Conservation (phyloP, 176 grass and related monocot species). For the Pharus latifolius region DNA sequence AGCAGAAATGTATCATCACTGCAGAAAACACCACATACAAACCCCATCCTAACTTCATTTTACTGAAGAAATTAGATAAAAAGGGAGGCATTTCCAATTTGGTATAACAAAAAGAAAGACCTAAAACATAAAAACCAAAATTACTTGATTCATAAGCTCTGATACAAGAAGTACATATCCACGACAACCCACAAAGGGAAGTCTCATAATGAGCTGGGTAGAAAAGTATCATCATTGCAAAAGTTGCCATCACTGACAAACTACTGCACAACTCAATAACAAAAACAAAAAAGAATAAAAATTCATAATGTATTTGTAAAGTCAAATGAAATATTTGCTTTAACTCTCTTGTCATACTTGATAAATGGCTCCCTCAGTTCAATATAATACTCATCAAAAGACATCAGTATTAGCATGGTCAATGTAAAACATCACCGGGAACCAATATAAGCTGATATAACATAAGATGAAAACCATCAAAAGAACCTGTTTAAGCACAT, state of each 20-base stretch:
- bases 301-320: neutral
- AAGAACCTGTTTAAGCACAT: neutral
- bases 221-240: slow-evolving; percentile 34
- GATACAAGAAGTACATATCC: slow-evolving; percentile 46
- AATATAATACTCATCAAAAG: slow-evolving; percentile 35
- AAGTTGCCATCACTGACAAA: slow-evolving; percentile 1
- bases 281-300: neutral
- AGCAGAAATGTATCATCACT: slow-evolving; percentile 43
- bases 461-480: neutral
- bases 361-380: slow-evolving; percentile 43
- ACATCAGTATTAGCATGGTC: slow-evolving; percentile 87
- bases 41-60: neutral
- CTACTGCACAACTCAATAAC: no score
- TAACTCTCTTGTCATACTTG: neutral
- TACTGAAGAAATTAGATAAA: neutral
- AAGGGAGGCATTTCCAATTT: neutral
- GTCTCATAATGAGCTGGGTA: slow-evolving; percentile 96
- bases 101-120: neutral
- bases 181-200: slow-evolving; percentile 48
- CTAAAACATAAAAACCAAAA: neutral
- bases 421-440: slow-evolving; percentile 58
- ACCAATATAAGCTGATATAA: slow-evolving; percentile 3
- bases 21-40: neutral
- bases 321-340: neutral
- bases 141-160: slow-evolving; percentile 23